Evolutionary conservation across 2,329 filamentous ascomycete genomes (phyloP).

Genomic region (Aureobasidium subglaciale): DNA sequence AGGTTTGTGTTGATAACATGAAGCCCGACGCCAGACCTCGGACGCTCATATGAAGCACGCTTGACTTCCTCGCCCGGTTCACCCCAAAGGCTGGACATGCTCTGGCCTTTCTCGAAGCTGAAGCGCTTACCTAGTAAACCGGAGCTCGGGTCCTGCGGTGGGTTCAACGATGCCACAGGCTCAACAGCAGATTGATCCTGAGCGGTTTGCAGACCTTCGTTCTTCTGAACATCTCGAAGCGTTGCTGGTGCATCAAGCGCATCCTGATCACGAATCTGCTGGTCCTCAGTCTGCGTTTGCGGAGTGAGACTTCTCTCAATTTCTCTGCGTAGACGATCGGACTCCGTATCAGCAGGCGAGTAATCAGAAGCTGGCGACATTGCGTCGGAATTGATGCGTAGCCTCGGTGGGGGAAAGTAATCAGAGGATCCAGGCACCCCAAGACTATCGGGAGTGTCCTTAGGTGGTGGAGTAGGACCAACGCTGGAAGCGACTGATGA

Average conservation of each 20-base stretch:
- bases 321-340: slow-evolving; percentile 63
- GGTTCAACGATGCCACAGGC: neutral
- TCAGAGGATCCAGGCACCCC: slow-evolving; percentile 22
- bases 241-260: slow-evolving; percentile 25
- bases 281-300: slow-evolving; percentile 20
- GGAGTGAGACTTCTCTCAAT: slow-evolving; percentile 64
- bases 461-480: slow-evolving; percentile 41
- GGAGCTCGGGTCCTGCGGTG: neutral
- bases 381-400: neutral
- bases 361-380: slow-evolving; percentile 24
- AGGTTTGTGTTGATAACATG: slow-evolving; percentile 39
- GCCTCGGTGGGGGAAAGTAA: slow-evolving; percentile 30
- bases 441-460: slow-evolving; percentile 33
- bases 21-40: slow-evolving; percentile 26
- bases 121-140: slow-evolving; percentile 29
- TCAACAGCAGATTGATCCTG: neutral
- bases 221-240: slow-evolving; percentile 8
- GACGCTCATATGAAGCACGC: slow-evolving; percentile 24
- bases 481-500: slow-evolving; percentile 30
- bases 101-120: slow-evolving; percentile 30
- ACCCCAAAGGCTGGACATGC: slow-evolving; percentile 4
- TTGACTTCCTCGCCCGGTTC: slow-evolving; percentile 16
- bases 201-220: neutral
- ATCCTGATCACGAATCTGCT: slow-evolving; percentile 22
- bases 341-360: slow-evolving; percentile 56